Evolutionary conservation across 352 stramenopile species (phyloP), one percentile per base, ranked within the genome.

Genomic region (Phytophthora crassamura): DNA sequence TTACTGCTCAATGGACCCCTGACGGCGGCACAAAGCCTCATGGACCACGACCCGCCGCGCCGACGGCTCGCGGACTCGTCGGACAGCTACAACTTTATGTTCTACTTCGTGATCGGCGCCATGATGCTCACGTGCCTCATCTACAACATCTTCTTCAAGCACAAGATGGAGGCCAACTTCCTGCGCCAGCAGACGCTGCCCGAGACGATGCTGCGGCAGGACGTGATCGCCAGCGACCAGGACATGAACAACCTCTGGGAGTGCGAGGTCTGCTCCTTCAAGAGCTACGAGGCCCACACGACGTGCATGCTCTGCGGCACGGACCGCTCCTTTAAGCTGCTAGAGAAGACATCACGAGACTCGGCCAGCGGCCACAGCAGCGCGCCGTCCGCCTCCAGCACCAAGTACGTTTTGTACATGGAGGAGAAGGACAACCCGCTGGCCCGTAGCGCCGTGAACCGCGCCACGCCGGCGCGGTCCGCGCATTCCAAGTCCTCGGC

Each of bases 211-310:
- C 72, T 94, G 46, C 85, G 87, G 15, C 87, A 95, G 40, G 87
- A 95, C 48, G 87, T 95, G 56, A 95, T 95, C 56, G 87, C 87
- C 6, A 95, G 87, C 48, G 87, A 95, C 70, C 85, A 92, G 63
- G 84, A 93, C 54, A 93, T 94, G 77, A 91, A 82, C 38, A 82
- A 77, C 14, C 59, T 95, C 9, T 98, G 91, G 91, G 84, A 93
- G 53, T 98, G 91, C 62, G 85, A 93, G n/a, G 90, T 98, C n/a
- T 98, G 91, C 61, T 90, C 78, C 34, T 98, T 98, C 64, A 96
- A 97, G 70, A 98, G 93, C 73, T 93, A 95, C 67, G 85, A 94
- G 15, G 81, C 86, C 0, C 89, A 94, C 55, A 76, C 87, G 59
- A 93, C 80, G 8, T 98, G 91, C 69, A 95, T 94, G 77, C 68